Evolutionary conservation across 1,139 yeast species (phyloP), one percentile per base, ranked within the genome.

Genomic region (Pichia sp.): DNA sequence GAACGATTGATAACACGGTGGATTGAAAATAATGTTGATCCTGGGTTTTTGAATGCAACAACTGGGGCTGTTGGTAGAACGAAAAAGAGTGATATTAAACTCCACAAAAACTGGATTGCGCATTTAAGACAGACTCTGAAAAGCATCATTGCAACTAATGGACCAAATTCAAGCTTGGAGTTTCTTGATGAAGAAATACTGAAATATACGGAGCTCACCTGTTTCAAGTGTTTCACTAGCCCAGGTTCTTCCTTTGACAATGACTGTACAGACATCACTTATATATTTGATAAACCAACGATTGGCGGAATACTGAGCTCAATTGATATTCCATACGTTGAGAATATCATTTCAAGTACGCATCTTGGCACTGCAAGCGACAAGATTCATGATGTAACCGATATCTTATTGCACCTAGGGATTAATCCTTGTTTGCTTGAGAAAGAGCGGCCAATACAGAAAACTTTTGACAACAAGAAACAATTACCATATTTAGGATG

Each of bases 401-500:
- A 16, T 16, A 16, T 16, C 23, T 2, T 16, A 16, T 16, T 16
- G 23, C 23, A 11, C 4, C 29, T 47, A 27, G 51, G 51, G 10
- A 43, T 45, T 39, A 47, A 45, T 37, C 11, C 7, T 16, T 23
- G 28, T 5, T 11, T 44, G 16, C 10, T 48, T 3, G 27, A 16
- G 4, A 29, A 27, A 8, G 27, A 29, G 27, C 35, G 32, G 29
- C 26, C 38, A 9, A 11, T 44, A 11, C 46, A 36, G 26, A 36
- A 44, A 34, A 36, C 11, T 2, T 47, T 57, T 41, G 57, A 56
- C 42, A 44, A 49, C 6, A 49, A 52, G 40, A 35, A 43, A 5
- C 28, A 41, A 3, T 36, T 52, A 2, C 55, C 57, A 27, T 35
- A 48, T 10, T 39, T 54, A 5, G 45, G 50, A 28, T 43, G 48